Percentiles rank a stretch among this genome's conserved stretches.
These are phyloP conservation scores for Anethum foeniculum DNA, from an alignment of 140 eudicot species.

Conservation along the genomic window DNA sequence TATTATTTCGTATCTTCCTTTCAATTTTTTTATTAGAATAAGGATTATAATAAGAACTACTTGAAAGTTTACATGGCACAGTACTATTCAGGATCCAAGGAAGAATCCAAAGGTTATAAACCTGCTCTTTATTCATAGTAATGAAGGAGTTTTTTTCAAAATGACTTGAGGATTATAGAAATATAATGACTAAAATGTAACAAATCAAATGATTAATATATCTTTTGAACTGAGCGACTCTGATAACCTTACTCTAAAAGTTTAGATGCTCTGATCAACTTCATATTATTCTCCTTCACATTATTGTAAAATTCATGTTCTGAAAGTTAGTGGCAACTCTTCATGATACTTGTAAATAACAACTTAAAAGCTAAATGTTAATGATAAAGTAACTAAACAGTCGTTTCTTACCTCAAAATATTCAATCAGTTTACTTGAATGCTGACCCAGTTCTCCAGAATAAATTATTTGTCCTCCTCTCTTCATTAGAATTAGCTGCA, in stretches of 20 bases:
- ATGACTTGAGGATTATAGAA: not conserved
- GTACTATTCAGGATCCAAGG: not conserved
- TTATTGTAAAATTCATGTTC: not conserved
- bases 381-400: too few relatives aligned
- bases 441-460: conserved; percentile 33
- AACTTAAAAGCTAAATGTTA: not conserved
- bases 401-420: conserved; percentile 39
- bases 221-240: not conserved
- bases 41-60: not conserved
- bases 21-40: too few relatives aligned
- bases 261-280: not conserved
- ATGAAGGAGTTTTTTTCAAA: not conserved
- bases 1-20: too few relatives aligned
- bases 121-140: not conserved
- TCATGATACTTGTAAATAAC: not conserved
- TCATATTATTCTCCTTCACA: not conserved
- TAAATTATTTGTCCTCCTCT: conserved; percentile 46
- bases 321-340: not conserved
- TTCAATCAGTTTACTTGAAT: conserved; percentile 31
- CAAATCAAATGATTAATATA: not conserved
- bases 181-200: too few relatives aligned
- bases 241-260: not conserved
- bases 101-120: not conserved
- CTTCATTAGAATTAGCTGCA: conserved; percentile 40
- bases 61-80: not conserved